Conservation (phyloP, 257 asterid genomes). For the Solanum peruvianum region DNA sequence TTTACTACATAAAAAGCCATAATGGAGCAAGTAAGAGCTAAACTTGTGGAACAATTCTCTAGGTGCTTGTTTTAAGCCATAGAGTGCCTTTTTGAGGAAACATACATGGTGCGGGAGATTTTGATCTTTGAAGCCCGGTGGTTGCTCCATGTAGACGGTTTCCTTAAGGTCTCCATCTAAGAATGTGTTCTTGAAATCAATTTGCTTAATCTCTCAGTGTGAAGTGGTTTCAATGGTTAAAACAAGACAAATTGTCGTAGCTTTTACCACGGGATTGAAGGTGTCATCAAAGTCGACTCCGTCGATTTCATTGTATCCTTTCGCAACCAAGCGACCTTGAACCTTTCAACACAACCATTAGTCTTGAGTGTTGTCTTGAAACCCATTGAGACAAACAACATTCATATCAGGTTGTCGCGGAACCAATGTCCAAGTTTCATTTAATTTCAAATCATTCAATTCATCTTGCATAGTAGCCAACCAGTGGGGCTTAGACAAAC, state of each 20-base stretch:
- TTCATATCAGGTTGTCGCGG: not conserved
- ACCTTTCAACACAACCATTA: not conserved
- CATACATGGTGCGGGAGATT: not conserved
- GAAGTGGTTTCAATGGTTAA: not conserved
- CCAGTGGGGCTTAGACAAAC: too few relatives aligned
- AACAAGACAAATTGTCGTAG: not conserved
- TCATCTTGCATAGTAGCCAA: not conserved
- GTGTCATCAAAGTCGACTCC: not conserved
- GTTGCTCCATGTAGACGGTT: not conserved
- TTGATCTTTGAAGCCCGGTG: not conserved
- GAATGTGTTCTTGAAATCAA: not conserved
- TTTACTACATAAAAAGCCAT: too few relatives aligned
- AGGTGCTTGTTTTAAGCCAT: not conserved
- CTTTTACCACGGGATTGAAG: not conserved
- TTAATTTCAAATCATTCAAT: not conserved
- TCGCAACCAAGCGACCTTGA: not conserved
- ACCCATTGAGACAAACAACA: not conserved
- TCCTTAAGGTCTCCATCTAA: not conserved
- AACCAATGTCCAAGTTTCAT: not conserved
- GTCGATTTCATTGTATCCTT: not conserved
- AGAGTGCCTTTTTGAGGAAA: not conserved
- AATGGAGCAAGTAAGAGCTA: not conserved
- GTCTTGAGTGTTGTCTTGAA: not conserved
- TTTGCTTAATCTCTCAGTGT: not conserved
- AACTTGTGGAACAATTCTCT: not conserved